These are phyloP conservation scores for Lathyrus aphaca DNA, from an alignment of 306 rosid genomes.

Conservation along the genomic window DNA sequence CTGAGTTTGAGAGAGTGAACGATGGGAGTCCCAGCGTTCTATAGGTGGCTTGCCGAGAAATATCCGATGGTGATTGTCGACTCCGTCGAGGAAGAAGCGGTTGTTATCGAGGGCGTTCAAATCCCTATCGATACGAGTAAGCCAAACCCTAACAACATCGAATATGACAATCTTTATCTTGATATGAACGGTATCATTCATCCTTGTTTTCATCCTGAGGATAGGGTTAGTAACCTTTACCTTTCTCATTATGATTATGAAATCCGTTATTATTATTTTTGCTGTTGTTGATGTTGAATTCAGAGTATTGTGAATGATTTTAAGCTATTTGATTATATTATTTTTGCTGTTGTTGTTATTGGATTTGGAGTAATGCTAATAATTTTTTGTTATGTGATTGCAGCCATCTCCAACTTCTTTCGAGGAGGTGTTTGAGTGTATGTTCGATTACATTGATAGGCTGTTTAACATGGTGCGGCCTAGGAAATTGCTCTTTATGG, in stretches of 20 bases:
- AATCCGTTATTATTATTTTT: neutral
- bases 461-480: conserved; percentile 94
- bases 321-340: neutral
- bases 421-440: conserved; percentile 87
- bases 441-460: conserved; percentile 95
- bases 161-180: conserved; percentile 90
- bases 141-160: conserved; percentile 79
- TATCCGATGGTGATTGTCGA: conserved; percentile 83
- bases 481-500: conserved; percentile 90
- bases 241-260: neutral
- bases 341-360: neutral
- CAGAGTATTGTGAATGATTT: neutral
- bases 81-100: conserved; percentile 84
- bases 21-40: conserved; percentile 99
- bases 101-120: conserved; percentile 67
- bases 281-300: neutral
- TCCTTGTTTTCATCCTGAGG: conserved; percentile 98
- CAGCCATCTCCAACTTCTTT: conserved; percentile 91
- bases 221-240: conserved; percentile 59
- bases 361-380: neutral
- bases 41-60: conserved; percentile 95
- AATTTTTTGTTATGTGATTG: conserved; percentile 31
- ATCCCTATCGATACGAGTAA: conserved; percentile 90
- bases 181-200: conserved; percentile 98
- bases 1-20: neutral